Conservation (phyloP, 2,329 filamentous ascomycete genomes). For the Intubia oerlemansii region DNA sequence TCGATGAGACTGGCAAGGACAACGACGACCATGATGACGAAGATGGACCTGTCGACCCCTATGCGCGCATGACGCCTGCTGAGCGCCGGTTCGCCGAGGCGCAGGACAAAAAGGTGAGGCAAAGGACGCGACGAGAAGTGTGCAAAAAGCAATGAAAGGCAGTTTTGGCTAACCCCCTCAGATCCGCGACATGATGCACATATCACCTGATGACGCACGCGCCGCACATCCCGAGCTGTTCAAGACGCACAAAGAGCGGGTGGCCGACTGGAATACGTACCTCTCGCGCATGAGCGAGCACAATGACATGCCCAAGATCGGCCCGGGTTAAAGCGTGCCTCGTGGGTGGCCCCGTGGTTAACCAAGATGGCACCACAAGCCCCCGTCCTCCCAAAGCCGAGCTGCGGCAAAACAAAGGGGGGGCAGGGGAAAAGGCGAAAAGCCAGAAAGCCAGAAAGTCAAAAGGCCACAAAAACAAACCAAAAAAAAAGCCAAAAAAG, state of each 20-base stretch:
- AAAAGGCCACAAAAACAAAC: no score
- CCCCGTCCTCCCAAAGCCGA: no score
- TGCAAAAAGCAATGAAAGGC: background rate
- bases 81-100: conserved; percentile 66
- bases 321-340: conserved; percentile 31
- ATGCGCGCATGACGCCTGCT: conserved; percentile 55
- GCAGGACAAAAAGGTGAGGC: conserved; percentile 46
- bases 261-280: conserved; percentile 90
- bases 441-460: no score
- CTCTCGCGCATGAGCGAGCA: conserved; percentile 84
- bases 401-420: no score
- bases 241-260: conserved; percentile 92
- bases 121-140: background rate
- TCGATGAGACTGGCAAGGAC: conserved; percentile 8
- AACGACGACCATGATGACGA: conserved; percentile 11
- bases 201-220: conserved; percentile 19
- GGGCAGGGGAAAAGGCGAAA: no score
- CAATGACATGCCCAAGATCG: conserved; percentile 76
- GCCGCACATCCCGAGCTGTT: conserved; percentile 48
- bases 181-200: conserved; percentile 55
- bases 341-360: no score
- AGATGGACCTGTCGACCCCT: conserved; percentile 10
- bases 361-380: no score
- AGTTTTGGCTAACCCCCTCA: conserved; percentile 13
- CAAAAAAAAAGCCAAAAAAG: no score